Evolutionary conservation across 176 grass and related monocot species (phyloP).

Genomic region (bread wheat (Triticum aestivum)): IWGSC_CS_RefSeq_v2.1 NC_057798.1:616196779-616197278

Average conservation of each 20-base stretch:
- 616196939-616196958: slow-evolving; percentile 29
- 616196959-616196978: neutral
- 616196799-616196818: neutral
- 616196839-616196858: neutral
- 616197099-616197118: neutral
- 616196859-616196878: neutral
- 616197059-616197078: neutral
- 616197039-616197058: neutral
- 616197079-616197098: neutral
- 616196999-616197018: neutral
- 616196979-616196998: neutral
- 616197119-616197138: no score
- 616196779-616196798: neutral
- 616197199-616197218: slow-evolving; percentile 50
- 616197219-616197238: slow-evolving; percentile 53
- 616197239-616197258: slow-evolving; percentile 58
- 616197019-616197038: neutral
- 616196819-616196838: neutral
- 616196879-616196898: neutral
- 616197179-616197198: slow-evolving; percentile 41
- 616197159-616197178: neutral
- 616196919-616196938: slow-evolving; percentile 22
- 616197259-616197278: slow-evolving; percentile 43
- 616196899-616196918: neutral
- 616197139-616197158: no score